Evolutionary conservation across 495 filamentous ascomycete species (phyloP).

Genomic region (Penicillium manginii): DNA sequence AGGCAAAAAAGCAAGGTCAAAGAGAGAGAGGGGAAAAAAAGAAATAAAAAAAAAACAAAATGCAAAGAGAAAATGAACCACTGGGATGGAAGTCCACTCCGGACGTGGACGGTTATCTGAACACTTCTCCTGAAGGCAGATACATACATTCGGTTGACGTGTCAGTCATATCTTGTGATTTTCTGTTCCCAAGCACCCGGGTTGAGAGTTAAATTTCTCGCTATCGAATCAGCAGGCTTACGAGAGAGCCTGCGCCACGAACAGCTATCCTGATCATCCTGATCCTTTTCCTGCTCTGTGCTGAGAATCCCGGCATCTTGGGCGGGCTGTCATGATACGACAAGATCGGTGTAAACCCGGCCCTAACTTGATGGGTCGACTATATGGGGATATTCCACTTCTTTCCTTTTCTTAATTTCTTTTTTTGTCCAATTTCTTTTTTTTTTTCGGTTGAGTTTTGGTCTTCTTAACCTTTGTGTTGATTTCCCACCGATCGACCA

Average conservation of each 20-base stretch:
- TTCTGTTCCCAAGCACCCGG: not conserved
- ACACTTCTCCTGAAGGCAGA: not conserved
- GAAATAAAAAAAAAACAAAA: not conserved
- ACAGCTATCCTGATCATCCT: slow-evolving; percentile 17
- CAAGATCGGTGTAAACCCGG: slow-evolving; percentile 12
- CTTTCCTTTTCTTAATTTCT: not conserved
- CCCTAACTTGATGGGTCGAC: not conserved
- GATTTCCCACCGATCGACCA: slow-evolving; percentile 33
- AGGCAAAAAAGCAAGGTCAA: not conserved
- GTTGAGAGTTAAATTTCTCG: slow-evolving; percentile 1
- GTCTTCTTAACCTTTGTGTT: slow-evolving; percentile 8
- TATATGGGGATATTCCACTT: slow-evolving; percentile 4
- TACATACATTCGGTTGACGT: not conserved
- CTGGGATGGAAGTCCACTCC: slow-evolving; percentile 1
- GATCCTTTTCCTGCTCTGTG: slow-evolving; percentile 2
- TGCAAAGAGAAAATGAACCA: not conserved
- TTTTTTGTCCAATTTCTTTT: not conserved
- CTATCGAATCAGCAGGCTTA: slow-evolving; percentile 14
- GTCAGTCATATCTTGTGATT: not conserved
- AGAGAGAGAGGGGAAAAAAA: not conserved
- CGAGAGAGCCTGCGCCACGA: slow-evolving; percentile 19
- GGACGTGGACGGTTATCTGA: not conserved
- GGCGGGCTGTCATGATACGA: slow-evolving; percentile 11
- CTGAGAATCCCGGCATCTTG: slow-evolving; percentile 14
- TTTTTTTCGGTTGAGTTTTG: slow-evolving; percentile 7